Base-by-base conservation (phyloP, 805 yeast genomes). In the Metschnikowia orientalis region DNA sequence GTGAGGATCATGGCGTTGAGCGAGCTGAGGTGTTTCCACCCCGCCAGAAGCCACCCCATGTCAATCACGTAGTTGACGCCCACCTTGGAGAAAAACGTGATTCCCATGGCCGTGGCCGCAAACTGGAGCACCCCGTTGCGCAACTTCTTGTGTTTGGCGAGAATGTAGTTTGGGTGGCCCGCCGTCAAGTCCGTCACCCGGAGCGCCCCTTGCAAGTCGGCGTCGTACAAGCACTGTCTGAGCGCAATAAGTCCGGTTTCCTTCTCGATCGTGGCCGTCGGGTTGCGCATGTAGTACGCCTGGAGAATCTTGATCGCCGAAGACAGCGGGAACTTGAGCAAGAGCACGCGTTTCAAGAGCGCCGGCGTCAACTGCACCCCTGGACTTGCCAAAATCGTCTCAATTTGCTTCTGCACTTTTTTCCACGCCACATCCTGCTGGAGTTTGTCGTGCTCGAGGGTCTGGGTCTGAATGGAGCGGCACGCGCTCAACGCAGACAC, bases 241-340 rank as follows among this genome's bases (percentile, higher is more conserved):
- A 82, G 73, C 3, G 88, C 83, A n/a, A 81, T 69, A 61, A 79
- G 63, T 3, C 81, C 77, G 1, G 58, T 49, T 1, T 56, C 51
- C 30, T 57, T 54, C 7, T 59, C 61, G 7, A 77, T 61, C 22
- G 34, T 34, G 3, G 38, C 42, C 2, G 26, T 23, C 1, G 66
- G 61, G 18, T 57, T 49, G 11, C 52, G 45, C 27, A 44, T 29
- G 37, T 53, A 46, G 39, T 44, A 63, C n/a, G 38, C 22, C 31
- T 47, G 42, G 10, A 63, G 52, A 18, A 62, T 40, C 8, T 45
- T 37, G 19, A 63, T 41, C 32, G 56, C 58, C 11, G 57, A 51
- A 3, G 35, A 20, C 5, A 56, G 42, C 2, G 70, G 65, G 16
- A 67, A 51, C 26, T 58, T 54, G 35, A 66, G 44, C 11, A 59